Percentiles rank a stretch among this genome's conserved stretches.
These are phyloP conservation scores for Agaricus sinodeliciosus DNA, from an alignment of 768 basidiomycete genomes.

Conservation along the genomic window DNA sequence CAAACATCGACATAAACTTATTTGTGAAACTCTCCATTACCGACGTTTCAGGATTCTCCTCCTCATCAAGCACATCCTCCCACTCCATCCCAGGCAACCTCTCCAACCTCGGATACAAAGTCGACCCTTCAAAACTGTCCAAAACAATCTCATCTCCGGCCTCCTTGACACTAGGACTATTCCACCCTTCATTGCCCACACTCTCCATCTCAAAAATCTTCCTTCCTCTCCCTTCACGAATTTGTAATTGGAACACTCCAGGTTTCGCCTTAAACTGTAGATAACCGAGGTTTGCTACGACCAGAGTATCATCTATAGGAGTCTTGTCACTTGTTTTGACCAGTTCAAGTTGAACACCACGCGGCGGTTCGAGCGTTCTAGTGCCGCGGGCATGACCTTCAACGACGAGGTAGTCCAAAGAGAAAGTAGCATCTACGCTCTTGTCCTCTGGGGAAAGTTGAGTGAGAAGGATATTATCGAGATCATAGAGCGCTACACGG, in stretches of 20 bases:
- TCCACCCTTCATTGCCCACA: constrained; percentile 86
- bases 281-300: constrained; percentile 94
- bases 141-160: constrained; percentile 74
- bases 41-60: constrained; percentile 26
- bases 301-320: constrained; percentile 78
- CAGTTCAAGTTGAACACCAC: constrained; percentile 89
- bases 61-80: constrained; percentile 69
- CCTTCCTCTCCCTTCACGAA: constrained; percentile 68
- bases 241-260: constrained; percentile 78
- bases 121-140: constrained; percentile 86
- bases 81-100: constrained; percentile 72
- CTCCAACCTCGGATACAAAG: constrained; percentile 74
- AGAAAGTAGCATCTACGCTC: constrained; percentile 74
- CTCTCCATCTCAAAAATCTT: constrained; percentile 81
- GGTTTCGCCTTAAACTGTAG: constrained; percentile 93
- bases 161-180: constrained; percentile 62
- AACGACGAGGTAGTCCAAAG: constrained; percentile 85
- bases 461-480: constrained; percentile 90
- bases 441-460: constrained; percentile 53
- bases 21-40: constrained; percentile 39
- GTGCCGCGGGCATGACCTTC: constrained; percentile 91
- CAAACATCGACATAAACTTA: constrained; percentile 43
- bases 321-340: constrained; percentile 31
- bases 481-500: constrained; percentile 79
- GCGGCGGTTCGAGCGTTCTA: constrained; percentile 59